Conservation (phyloP, 169 alveolate species). For the Plasmodium gaboni region DNA sequence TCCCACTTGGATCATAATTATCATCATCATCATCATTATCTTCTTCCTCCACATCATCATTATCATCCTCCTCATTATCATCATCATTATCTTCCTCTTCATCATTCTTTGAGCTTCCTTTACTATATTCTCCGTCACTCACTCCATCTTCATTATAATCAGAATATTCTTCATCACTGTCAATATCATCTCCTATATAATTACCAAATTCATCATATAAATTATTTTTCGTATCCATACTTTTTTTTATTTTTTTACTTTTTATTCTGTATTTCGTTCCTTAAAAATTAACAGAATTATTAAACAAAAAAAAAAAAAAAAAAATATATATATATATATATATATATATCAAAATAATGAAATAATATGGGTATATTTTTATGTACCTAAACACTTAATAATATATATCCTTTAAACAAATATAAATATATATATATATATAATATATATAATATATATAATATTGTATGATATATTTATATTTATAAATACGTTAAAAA, state of each 20-base stretch:
- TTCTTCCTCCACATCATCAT: constrained; percentile 56
- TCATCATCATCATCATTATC: constrained; percentile 39
- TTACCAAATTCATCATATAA: constrained; percentile 99
- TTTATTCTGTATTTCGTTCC: too few relatives aligned
- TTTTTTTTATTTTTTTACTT: neutral
- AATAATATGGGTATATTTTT: too few relatives aligned
- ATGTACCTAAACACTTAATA: too few relatives aligned
- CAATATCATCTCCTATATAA: constrained; percentile 96
- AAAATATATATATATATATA: too few relatives aligned
- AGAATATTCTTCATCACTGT: constrained; percentile 82
- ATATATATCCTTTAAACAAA: too few relatives aligned
- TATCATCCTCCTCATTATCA: constrained; percentile 82
- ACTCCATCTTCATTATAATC: constrained; percentile 71
- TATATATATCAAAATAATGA: too few relatives aligned
- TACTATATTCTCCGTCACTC: constrained; percentile 30
- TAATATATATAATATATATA: too few relatives aligned
- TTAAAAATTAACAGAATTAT: too few relatives aligned
- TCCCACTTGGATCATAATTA: constrained; percentile 18
- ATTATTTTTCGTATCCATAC: constrained; percentile 73
- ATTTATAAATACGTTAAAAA: too few relatives aligned
- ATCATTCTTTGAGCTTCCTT: constrained; percentile 7
- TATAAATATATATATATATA: too few relatives aligned
- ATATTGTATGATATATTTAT: too few relatives aligned
- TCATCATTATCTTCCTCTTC: constrained; percentile 87
- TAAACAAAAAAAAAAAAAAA: too few relatives aligned